Evolutionary conservation across 805 yeast genomes (phyloP).

Genomic region (Sporopachydermia lactativora): DNA sequence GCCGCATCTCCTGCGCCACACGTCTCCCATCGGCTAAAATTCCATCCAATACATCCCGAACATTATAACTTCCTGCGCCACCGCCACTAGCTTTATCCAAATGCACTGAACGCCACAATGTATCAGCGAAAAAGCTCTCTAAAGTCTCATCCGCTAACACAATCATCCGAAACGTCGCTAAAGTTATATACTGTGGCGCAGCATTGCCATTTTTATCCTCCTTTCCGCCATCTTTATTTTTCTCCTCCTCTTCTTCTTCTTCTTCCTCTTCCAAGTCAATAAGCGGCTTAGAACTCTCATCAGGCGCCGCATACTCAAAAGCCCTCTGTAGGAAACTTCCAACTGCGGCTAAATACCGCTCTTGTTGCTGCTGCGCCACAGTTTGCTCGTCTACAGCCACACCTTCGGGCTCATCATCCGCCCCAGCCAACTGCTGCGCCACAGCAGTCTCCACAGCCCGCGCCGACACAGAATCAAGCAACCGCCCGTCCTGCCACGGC

Average conservation of each 20-base stretch:
- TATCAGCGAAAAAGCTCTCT: conserved; percentile 65
- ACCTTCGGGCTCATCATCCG: conserved; percentile 40
- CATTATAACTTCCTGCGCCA: conserved; percentile 20
- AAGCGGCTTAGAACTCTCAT: conserved; percentile 27
- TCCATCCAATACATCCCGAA: conserved; percentile 84
- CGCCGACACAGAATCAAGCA: conserved; percentile 52
- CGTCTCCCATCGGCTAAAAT: conserved; percentile 84
- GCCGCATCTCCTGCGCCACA: conserved; percentile 80
- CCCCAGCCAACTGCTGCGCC: conserved; percentile 36
- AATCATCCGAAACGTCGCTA: conserved; percentile 92
- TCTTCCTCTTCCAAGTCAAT: conserved; percentile 30
- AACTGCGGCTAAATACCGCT: conserved; percentile 74
- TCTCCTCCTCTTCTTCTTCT: conserved; percentile 5
- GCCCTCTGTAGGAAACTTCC: conserved; percentile 77
- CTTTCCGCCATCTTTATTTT: conserved; percentile 16
- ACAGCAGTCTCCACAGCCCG: conserved; percentile 49
- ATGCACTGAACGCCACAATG: conserved; percentile 55
- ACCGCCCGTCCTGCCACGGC: conserved; percentile 68
- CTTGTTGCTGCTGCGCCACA: conserved; percentile 52
- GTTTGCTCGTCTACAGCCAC: conserved; percentile 48
- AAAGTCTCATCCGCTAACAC: conserved; percentile 86
- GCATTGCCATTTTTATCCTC: conserved; percentile 59
- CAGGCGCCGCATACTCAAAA: conserved; percentile 78
- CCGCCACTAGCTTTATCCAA: conserved; percentile 30
- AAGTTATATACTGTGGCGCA: conserved; percentile 56